Percentiles rank a stretch among this genome's conserved stretches.
Evolutionary conservation across 192 early-diverging fungal genomes (phyloP).

Genomic region (Entomortierella lignicola): DNA sequence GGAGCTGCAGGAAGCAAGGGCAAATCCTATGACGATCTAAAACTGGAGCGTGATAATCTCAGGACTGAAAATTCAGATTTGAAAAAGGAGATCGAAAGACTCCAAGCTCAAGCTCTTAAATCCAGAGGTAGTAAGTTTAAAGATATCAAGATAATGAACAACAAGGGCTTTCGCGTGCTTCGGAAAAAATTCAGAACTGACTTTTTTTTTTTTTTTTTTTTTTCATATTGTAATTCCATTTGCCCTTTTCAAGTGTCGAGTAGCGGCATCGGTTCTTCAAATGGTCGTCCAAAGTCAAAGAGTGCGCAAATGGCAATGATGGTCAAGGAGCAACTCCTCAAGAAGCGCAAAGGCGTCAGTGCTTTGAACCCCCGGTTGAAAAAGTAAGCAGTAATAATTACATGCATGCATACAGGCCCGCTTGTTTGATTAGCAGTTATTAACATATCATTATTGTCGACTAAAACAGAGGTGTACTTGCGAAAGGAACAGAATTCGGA

Average conservation of each 20-base stretch:
- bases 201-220: not conserved
- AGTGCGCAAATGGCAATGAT: constrained; percentile 31
- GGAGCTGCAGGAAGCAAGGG: not conserved
- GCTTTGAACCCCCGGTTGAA: constrained; percentile 39
- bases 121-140: constrained; percentile 18
- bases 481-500: constrained; percentile 48
- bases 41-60: constrained; percentile 35
- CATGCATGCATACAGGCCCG: not conserved
- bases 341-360: constrained; percentile 46
- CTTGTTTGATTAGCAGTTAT: not conserved
- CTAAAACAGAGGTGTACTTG: constrained; percentile 14
- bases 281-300: constrained; percentile 43
- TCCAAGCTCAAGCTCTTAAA: constrained; percentile 19
- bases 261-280: constrained; percentile 7
- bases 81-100: constrained; percentile 36
- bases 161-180: not conserved
- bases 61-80: constrained; percentile 33
- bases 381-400: constrained; percentile 13
- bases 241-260: not conserved
- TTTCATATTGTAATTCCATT: not conserved
- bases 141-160: not conserved
- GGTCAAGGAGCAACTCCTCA: constrained; percentile 33
- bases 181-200: not conserved
- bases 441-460: not conserved
- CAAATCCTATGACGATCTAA: constrained; percentile 31